phyloP scores from a whole-genome alignment of 352 stramenopile species.

The Pythium dissimile region DNA sequence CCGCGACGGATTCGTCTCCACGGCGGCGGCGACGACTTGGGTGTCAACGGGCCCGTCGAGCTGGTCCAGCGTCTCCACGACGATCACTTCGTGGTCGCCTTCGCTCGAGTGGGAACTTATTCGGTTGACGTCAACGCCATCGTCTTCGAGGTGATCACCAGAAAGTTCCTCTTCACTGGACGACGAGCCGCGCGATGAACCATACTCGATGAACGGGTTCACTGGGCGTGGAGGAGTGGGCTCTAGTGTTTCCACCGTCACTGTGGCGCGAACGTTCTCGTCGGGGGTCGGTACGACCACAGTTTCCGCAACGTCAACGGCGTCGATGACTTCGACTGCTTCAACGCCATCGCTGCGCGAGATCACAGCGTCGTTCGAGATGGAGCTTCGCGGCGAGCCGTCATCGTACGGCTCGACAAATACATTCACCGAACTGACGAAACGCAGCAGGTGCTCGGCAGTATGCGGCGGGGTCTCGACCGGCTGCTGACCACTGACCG shows the following conservation, averaged over 20 bases:
- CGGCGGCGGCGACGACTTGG: not conserved
- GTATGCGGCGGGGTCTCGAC: not conserved
- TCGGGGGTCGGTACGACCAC: not conserved
- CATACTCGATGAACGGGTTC: constrained; percentile 11
- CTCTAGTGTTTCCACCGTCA: not conserved
- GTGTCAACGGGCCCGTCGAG: not conserved
- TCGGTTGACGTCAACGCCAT: not conserved
- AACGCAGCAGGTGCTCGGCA: constrained; percentile 3
- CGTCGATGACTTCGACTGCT: not conserved
- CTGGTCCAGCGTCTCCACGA: constrained; percentile 12
- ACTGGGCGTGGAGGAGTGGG: not conserved
- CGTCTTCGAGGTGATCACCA: not conserved
- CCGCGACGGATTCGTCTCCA: not conserved
- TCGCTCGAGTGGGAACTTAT: constrained; percentile 9
- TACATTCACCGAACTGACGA: constrained; percentile 13
- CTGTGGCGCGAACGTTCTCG: not conserved
- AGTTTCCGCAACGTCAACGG: not conserved
- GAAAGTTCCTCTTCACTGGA: constrained; percentile 5
- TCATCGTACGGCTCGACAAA: constrained; percentile 21
- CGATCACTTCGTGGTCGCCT: constrained; percentile 7
- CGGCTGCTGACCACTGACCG: not conserved
- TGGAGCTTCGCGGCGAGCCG: constrained; percentile 10
- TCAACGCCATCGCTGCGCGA: not conserved
- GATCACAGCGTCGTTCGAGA: not conserved
- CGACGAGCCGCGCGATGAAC: constrained; percentile 2